A percentile compares a stretch with the other conserved stretches of the same genome.
These are phyloP conservation scores for Heritiera fomes DNA, from an alignment of 345 rosid genomes.

Conservation along the genomic window DNA sequence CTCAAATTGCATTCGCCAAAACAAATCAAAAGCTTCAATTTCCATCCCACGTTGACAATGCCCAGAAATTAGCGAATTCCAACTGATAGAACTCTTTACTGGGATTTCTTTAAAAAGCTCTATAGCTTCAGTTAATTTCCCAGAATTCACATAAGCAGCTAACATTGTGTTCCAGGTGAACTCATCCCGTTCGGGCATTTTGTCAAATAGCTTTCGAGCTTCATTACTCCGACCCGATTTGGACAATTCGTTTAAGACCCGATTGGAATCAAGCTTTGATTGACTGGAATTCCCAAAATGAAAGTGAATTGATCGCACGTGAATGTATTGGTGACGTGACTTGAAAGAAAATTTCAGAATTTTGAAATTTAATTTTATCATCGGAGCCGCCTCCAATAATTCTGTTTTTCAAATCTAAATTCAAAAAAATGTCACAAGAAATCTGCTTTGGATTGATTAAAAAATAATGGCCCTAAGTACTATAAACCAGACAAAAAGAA, in stretches of 20 bases:
- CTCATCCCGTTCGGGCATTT: constrained; percentile 64
- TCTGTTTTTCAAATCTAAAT: neutral
- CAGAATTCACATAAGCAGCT: constrained; percentile 66
- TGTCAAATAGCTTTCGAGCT: constrained; percentile 72
- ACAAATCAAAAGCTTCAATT: constrained; percentile 59
- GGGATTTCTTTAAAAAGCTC: constrained; percentile 51
- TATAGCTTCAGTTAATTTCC: constrained; percentile 61
- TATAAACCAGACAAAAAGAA: neutral
- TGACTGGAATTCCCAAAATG: constrained; percentile 21
- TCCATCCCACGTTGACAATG: constrained; percentile 49
- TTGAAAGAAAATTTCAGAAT: constrained; percentile 3
- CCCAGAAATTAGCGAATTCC: constrained; percentile 87
- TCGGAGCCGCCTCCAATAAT: constrained; percentile 9
- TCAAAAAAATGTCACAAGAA: neutral
- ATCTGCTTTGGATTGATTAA: neutral
- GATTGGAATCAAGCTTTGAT: constrained; percentile 48
- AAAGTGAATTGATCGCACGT: constrained; percentile 11
- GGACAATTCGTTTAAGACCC: constrained; percentile 39
- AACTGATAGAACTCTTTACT: constrained; percentile 58
- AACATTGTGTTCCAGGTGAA: constrained; percentile 88
- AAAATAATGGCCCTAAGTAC: neutral
- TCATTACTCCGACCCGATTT: constrained; percentile 59
- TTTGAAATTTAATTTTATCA: constrained; percentile 38
- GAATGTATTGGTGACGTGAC: neutral
- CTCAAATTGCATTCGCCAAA: constrained; percentile 67